Evolutionary conservation across 805 yeast species (phyloP), one percentile per base, ranked within the genome.

Genomic region (Kazachstania viticola): DNA sequence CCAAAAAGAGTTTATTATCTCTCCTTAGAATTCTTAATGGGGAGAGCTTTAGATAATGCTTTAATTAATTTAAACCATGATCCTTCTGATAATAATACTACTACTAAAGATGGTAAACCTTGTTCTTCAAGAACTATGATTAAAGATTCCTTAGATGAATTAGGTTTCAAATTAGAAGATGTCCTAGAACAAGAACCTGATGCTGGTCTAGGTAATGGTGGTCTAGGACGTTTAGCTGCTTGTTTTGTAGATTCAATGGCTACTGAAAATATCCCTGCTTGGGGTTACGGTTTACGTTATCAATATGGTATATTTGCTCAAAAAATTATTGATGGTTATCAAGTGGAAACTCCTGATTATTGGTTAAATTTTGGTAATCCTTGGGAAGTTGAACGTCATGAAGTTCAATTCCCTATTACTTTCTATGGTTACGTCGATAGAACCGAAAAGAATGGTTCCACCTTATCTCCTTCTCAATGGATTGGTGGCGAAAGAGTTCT

Each of bases 221-320:
- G 96, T 41, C 64, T 85, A 35, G 96, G 96, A 40, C 73, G 96
- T 54, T 66, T 85, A 51, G 95, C 95, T 15, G 95, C 95, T 14
- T 87, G 95, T 60, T 85, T 84, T 53, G 73, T 85, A 29, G 95
- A 87, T 60, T 83, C 95, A 1, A 62, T 85, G 54, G 73, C 91
- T 22, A 75, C 94, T 4, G 79, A 81, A 42, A 76, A 81, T 56
- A 82, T 81, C 56, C 84, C 93, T 13, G 94, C 94, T 31, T 85
- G 96, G 96, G 96, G 96, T 41, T 85, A 85, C 56, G 95, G 96
- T 38, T 64, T 85, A 45, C 78, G 94, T 54, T 85, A 85, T 62
- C 84, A 84, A 58, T 85, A 87, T 53, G 96, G 96, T 56, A 85
- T 85, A 46, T 85, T 85, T 60, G 73, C 84, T 44, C 96, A 85